Percentiles rank a stretch among this genome's conserved stretches.
These are phyloP conservation scores for Panicum virgatum DNA, from an alignment of 202 grass and related monocot genomes.

Conservation along the genomic window DNA sequence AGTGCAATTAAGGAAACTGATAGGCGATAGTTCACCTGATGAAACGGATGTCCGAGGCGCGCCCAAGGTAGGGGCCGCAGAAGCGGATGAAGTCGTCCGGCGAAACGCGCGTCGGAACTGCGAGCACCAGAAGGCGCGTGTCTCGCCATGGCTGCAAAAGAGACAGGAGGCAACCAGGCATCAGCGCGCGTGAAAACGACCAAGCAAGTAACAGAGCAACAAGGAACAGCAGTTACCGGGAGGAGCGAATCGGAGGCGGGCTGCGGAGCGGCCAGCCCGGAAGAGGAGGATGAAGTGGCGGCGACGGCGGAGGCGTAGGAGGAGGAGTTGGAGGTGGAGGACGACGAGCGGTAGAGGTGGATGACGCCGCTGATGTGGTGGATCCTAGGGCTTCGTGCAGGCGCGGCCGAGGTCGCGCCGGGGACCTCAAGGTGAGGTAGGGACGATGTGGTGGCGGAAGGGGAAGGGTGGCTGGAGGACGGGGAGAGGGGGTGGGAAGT, in stretches of 20 bases:
- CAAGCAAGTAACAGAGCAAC: not conserved
- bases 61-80: constrained; percentile 73
- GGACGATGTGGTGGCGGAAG: constrained; percentile 4
- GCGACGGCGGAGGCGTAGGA: constrained; percentile 42
- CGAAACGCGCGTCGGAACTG: constrained; percentile 60
- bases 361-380: constrained; percentile 53
- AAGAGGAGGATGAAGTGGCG: constrained; percentile 44
- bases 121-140: constrained; percentile 67
- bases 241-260: constrained; percentile 46
- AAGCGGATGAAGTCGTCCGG: constrained; percentile 90
- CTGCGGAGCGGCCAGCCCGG: constrained; percentile 10
- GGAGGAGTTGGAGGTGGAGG: constrained; percentile 25
- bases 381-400: constrained; percentile 49
- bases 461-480: not conserved
- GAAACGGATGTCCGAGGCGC: constrained; percentile 55
- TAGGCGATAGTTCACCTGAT: constrained; percentile 51
- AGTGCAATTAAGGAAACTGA: not conserved
- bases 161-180: not conserved
- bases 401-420: constrained; percentile 25
- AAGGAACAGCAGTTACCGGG: constrained; percentile 29
- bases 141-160: constrained; percentile 54
- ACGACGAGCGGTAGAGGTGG: constrained; percentile 47
- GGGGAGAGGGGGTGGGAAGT: constrained; percentile 12
- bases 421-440: constrained; percentile 40
- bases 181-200: not conserved